phyloP scores from a whole-genome alignment of 164 flowering plant species.

The Brasenia schreberi region DNA sequence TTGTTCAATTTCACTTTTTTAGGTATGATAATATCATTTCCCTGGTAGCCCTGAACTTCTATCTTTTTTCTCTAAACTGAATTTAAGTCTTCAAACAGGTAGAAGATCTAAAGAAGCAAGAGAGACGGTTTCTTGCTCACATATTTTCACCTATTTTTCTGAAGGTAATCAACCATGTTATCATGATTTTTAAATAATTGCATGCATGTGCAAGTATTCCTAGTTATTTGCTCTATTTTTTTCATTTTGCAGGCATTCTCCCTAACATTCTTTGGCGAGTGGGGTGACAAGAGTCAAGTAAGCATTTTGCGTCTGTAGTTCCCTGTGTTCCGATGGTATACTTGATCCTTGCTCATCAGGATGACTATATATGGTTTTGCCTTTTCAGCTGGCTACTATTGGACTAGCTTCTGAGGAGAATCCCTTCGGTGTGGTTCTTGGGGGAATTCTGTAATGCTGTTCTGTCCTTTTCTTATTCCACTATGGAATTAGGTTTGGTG shows the following conservation, averaged over 20 bases:
- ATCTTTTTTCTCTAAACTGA: too few species aligned
- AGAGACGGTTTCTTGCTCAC: slow-evolving; percentile 46
- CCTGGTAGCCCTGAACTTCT: not conserved
- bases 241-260: slow-evolving; percentile 72
- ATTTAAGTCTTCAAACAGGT: slow-evolving; percentile 25
- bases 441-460: slow-evolving; percentile 72
- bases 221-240: slow-evolving; percentile 1
- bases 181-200: not conserved
- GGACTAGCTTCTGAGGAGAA: slow-evolving; percentile 98
- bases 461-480: not conserved
- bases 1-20: too few species aligned
- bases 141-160: slow-evolving; percentile 89
- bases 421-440: slow-evolving; percentile 94
- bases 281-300: slow-evolving; percentile 99
- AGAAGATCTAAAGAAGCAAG: slow-evolving; percentile 71
- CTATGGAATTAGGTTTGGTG: not conserved
- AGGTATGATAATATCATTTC: too few species aligned
- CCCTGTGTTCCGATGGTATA: not conserved
- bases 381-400: slow-evolving; percentile 83
- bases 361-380: not conserved
- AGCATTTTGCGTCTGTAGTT: not conserved
- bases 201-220: not conserved
- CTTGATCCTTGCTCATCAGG: not conserved
- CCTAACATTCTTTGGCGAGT: slow-evolving; percentile 94
- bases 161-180: slow-evolving; percentile 36